Base-by-base conservation (phyloP, 805 yeast species). In the Metschnikowia rubicola region DNA sequence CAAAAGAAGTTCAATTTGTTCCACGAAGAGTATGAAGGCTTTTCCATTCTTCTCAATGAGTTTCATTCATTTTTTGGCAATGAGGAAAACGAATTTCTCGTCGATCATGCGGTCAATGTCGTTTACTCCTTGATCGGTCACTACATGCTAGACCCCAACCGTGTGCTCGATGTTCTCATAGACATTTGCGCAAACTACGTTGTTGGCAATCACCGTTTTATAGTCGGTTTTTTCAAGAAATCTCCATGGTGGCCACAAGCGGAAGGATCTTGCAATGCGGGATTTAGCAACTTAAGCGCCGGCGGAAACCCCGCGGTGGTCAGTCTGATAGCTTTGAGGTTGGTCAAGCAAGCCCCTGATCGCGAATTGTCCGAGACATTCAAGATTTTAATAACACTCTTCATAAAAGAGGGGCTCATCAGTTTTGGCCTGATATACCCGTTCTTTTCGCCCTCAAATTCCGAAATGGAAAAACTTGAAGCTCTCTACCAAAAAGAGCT, bases 1-100 rank as follows among this genome's bases (percentile, higher is more conserved):
- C 71, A 80, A 50, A 74, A 74, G 58, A 80, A 83, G 53, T 88
- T 71, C 66, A 85, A 86, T 48, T 67, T 89, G 13, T 57, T 88
- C 8, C 79, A 81, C 41, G 96, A 91, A 62, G 86, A 86, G 51
- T 70, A 81, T 21, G 89, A 85, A 59, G 97, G 97, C 0, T 90
- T 80, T 64, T 65, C 95, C 10, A 83, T 81, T 54, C 67, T 87
- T 30, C 62, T 81, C 0, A 73, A 74, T 2, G 79, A 83, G 40
- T 51, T 85, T 10, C 62, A 68, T 44, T 51, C 64, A 2, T 71
- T 80, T 1, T 66, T 77, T 44, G 56, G 59, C 26, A 70, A 73
- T 31, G 66, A 68, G 3, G 74, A 76, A 46, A 63, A 76, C 8
- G 51, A 57, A 3, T 66, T 57, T 35, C 75, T 78, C 55, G 65